phyloP scores from a whole-genome alignment of 2,329 filamentous ascomycete species.

The Endothia cerciana region DNA sequence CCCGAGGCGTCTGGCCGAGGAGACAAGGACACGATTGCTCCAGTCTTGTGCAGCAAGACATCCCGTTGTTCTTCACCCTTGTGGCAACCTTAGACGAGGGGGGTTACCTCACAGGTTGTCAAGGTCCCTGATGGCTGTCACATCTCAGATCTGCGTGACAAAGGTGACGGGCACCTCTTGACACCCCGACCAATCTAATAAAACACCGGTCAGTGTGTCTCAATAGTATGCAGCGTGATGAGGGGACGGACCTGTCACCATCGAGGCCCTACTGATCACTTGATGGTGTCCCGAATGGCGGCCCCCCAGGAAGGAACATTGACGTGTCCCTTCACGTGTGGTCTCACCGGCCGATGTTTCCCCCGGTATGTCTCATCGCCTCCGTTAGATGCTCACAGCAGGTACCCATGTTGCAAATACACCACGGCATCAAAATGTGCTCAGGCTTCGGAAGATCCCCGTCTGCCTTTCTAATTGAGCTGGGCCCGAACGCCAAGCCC shows the following conservation, averaged over 20 bases:
- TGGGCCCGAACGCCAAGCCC: neutral
- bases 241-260: neutral
- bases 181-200: neutral
- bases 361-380: constrained; percentile 22
- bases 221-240: neutral
- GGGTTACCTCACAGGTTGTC: neutral
- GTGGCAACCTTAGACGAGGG: constrained; percentile 4
- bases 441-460: neutral
- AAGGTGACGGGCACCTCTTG: neutral
- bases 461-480: neutral
- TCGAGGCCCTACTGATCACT: neutral
- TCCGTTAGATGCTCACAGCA: constrained; percentile 16
- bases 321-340: constrained; percentile 28
- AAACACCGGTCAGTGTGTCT: constrained; percentile 8
- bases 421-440: neutral
- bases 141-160: constrained; percentile 9
- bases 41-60: neutral
- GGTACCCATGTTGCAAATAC: constrained; percentile 18
- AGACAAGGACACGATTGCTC: neutral
- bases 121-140: constrained; percentile 4
- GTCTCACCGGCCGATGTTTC: constrained; percentile 25
- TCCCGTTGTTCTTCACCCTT: neutral
- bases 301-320: constrained; percentile 8
- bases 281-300: neutral
- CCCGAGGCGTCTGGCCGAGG: neutral